Evolutionary conservation across 2,329 filamentous ascomycete genomes (phyloP), one percentile per base, ranked within the genome.

Genomic region (Tolypocladium endophyticum): DNA sequence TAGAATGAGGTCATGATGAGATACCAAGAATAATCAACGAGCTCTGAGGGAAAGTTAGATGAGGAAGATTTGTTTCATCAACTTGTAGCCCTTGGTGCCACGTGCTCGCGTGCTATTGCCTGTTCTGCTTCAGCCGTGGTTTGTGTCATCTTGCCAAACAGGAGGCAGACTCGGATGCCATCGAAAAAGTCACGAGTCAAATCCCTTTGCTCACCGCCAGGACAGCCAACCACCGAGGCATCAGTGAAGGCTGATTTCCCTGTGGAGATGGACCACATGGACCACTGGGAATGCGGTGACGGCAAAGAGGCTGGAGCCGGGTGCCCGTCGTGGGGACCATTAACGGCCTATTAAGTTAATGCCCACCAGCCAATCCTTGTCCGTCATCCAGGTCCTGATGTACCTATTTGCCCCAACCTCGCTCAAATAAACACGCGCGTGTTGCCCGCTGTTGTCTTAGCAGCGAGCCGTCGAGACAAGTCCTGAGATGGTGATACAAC

Each of bases 11-110:
- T 39, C 60, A 57, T 59, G 56, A 59, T 38, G 52, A 61, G 58
- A 62, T 62, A 62, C 60, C 58, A 62, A 28, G 59, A 33, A 33
- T 43, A 43, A n/a, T 47, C 56, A 55, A 5, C 16, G 12, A 28
- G 33, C 52, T 36, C 45, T 50, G 47, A 8, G 47, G n/a, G n/a
- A 45, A 20, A 50, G 16, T 50, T 16, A 14, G 28, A 33, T 20
- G 18, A 33, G 33, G 28, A n/a, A n/a, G 7, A n/a, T 30, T 50
- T 30, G 18, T 9, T 50, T 50, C 45, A 50, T 50, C 45, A 20
- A 8, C 39, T 9, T n/a, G 20, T 20, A 8, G 18, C 16, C 25
- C 25, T 2, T 16, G 16, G 8, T 9, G 16, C 18, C 18, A 35
- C 14, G 28, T 33, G 47, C 47, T 33, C 47, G 25, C 47, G 47